Evolutionary conservation across 163 green algal species (phyloP).

Genomic region (Scenedesmus sp.): DNA sequence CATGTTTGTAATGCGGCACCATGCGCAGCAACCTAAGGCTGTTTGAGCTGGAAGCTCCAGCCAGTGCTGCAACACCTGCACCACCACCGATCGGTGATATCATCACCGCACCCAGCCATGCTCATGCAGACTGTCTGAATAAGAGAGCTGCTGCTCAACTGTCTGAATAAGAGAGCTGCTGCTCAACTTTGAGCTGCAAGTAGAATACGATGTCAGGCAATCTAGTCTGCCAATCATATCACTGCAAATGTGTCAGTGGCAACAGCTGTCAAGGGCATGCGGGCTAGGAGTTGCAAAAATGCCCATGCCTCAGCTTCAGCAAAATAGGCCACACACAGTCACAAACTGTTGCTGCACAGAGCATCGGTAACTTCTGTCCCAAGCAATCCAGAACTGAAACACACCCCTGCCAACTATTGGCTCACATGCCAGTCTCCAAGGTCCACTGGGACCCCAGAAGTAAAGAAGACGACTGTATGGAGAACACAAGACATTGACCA

Average conservation of each 20-base stretch:
- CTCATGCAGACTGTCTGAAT: background rate
- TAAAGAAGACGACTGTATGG: background rate
- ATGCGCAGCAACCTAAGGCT: background rate
- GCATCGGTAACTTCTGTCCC: no score
- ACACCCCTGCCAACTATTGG: background rate
- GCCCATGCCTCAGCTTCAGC: constrained; percentile 6
- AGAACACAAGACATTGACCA: background rate
- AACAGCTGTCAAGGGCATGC: background rate
- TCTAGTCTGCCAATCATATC: background rate
- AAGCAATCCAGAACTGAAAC: background rate
- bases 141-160: background rate
- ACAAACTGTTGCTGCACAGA: background rate
- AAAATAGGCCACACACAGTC: background rate
- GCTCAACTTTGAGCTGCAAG: background rate
- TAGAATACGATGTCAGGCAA: background rate
- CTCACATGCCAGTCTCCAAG: background rate
- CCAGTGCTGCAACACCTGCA: background rate
- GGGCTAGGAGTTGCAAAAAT: background rate
- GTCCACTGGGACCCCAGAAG: background rate
- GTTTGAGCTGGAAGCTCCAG: background rate
- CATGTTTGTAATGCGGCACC: background rate
- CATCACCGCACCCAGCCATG: background rate
- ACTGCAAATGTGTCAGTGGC: background rate
- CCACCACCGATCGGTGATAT: background rate
- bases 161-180: background rate